Evolutionary conservation across 805 yeast species (phyloP), one percentile per base, ranked within the genome.

Genomic region (Kuraishia borneana): DNA sequence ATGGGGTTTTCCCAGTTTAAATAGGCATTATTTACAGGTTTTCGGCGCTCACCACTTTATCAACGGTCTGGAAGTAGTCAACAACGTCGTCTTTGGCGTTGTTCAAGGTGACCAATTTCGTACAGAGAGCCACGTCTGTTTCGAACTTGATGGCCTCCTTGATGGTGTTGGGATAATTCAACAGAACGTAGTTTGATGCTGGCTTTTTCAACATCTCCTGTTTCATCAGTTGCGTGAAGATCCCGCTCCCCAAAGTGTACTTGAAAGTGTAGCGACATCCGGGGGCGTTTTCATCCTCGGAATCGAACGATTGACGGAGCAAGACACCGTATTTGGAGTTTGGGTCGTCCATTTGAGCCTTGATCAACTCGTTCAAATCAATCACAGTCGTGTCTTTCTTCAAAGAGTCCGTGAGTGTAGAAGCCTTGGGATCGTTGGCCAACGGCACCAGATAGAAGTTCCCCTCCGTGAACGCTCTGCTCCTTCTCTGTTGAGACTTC

Each of bases 131-230:
- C 19, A 81, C 63, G 38, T 79, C 83, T 43, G 75, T 81, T 50
- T 82, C 92, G 41, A 82, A 82, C 45, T 71, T 74, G 35, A 76
- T 70, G 3, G 84, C 80, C 39, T 81, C 88, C 32, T 70, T 70
- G 26, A 82, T 65, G 18, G 63, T 61, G 32, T 61, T 65, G 3
- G 89, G 88, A 47, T 70, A 80, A 45, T 76, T 71, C 19, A 68
- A 47, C 32, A 81, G 50, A 1, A 76, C 42, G 25, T 75, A 70
- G 26, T 60, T 58, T 21, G 73, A 68, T 21, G 65, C 60, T 17
- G 60, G 45, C 17, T 63, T 61, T 20, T 42, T 29, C 16, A 40
- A 36, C 1, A 50, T 28, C 34, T 46, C 50, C 30, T 68, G 51
- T 31, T 63, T 63, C 20, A 73, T 47, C 35, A 73, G 52, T 7